These are phyloP conservation scores for Tolypocladium pustulatum DNA, from an alignment of 2,329 filamentous ascomycete species.

Conservation along the genomic window DNA sequence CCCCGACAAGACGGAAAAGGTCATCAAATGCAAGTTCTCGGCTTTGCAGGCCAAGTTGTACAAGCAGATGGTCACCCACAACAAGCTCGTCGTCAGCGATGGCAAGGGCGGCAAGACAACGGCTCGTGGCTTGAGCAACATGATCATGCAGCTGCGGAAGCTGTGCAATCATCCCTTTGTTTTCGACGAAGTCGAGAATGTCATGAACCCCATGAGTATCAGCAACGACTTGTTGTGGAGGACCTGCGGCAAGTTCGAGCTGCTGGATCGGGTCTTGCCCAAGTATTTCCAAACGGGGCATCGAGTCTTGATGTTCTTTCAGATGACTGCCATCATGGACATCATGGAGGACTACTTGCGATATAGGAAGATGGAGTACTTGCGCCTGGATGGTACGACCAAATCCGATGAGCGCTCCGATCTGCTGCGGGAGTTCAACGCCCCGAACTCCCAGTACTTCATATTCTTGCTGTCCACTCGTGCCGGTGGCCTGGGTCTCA, in stretches of 20 bases:
- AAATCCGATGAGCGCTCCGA: slow-evolving; percentile 97
- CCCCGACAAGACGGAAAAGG: slow-evolving; percentile 96
- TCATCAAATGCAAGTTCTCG: slow-evolving; percentile 98
- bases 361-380: slow-evolving; percentile 70
- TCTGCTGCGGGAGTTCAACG: slow-evolving; percentile 80
- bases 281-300: slow-evolving; percentile 89
- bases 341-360: slow-evolving; percentile 99
- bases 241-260: slow-evolving; percentile 92
- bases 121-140: slow-evolving; percentile 92
- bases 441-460: slow-evolving; percentile 83
- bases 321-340: slow-evolving; percentile 99
- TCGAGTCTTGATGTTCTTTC: slow-evolving; percentile 98
- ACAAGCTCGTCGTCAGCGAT: slow-evolving; percentile 88
- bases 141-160: slow-evolving; percentile 99
- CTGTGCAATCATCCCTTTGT: slow-evolving; percentile 99
- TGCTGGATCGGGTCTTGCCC: slow-evolving; percentile 82
- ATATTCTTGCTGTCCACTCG: slow-evolving; percentile 98
- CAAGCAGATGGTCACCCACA: slow-evolving; percentile 94
- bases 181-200: slow-evolving; percentile 94
- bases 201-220: slow-evolving; percentile 82
- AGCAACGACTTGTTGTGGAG: slow-evolving; percentile 95
- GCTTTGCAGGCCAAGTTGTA: slow-evolving; percentile 87
- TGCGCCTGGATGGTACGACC: slow-evolving; percentile 91
- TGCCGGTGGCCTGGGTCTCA: slow-evolving; percentile 94
- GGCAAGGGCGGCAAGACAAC: slow-evolving; percentile 92